Conservation (phyloP, 2,329 filamentous ascomycete species). For the Plenodomus biglobosus region DNA sequence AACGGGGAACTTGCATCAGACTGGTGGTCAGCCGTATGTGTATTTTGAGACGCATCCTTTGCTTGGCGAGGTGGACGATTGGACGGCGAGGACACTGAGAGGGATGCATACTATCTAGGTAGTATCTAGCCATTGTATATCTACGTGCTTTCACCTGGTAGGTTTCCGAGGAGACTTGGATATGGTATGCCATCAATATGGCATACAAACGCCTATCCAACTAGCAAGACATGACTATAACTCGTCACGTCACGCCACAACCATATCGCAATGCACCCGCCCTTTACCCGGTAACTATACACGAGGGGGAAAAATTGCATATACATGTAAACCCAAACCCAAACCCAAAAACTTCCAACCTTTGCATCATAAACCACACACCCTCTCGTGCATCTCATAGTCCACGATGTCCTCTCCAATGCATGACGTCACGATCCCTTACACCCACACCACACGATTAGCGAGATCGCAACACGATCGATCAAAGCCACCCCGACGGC, state of each 20-base stretch:
- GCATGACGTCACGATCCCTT: neutral
- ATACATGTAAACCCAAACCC: too few relatives aligned
- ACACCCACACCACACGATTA: neutral
- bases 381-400: neutral
- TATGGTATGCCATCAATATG: too few relatives aligned
- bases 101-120: slow-evolving; percentile 17
- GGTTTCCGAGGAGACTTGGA: too few relatives aligned
- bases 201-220: too few relatives aligned
- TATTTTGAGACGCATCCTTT: slow-evolving; percentile 2
- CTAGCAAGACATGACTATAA: too few relatives aligned
- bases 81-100: slow-evolving; percentile 21
- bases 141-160: too few relatives aligned
- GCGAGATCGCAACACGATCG: neutral
- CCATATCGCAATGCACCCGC: neutral
- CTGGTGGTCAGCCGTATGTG: slow-evolving; percentile 11
- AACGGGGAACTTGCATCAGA: slow-evolving; percentile 2
- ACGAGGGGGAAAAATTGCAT: too few relatives aligned
- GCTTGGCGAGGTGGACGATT: slow-evolving; percentile 18
- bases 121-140: too few relatives aligned
- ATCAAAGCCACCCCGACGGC: neutral
- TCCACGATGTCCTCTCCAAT: neutral
- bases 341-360: neutral
- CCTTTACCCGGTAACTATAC: too few relatives aligned
- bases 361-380: neutral
- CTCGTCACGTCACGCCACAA: neutral